A percentile compares a stretch with the other conserved stretches of the same genome.
These are phyloP conservation scores for Bolboschoenus planiculmis DNA, from an alignment of 176 grass and related monocot species.

Conservation along the genomic window DNA sequence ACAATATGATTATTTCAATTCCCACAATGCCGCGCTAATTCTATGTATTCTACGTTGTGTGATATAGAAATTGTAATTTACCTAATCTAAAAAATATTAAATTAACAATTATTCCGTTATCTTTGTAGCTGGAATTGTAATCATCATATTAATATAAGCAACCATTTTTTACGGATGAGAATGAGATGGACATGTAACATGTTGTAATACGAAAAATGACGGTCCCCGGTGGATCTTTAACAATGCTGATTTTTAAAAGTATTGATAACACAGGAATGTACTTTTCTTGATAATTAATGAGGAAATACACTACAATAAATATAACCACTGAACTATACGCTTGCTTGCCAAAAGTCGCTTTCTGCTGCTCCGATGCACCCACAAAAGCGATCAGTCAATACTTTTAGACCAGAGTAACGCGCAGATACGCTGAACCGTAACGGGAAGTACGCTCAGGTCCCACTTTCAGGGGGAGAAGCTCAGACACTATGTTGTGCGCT, in stretches of 20 bases:
- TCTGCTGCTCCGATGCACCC: slow-evolving; percentile 4
- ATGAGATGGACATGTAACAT: too few species aligned
- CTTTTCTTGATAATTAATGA: background rate
- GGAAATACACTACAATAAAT: slow-evolving; percentile 7
- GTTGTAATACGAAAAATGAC: too few species aligned
- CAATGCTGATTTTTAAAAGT: too few species aligned
- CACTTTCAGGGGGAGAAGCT: background rate
- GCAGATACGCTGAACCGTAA: background rate
- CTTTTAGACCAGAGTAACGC: background rate
- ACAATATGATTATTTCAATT: too few species aligned
- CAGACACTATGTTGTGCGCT: background rate
- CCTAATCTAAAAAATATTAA: too few species aligned
- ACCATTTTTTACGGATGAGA: too few species aligned
- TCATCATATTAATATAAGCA: too few species aligned
- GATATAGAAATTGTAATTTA: too few species aligned
- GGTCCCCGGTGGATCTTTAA: background rate
- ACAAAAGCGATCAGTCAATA: background rate
- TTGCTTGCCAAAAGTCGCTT: slow-evolving; percentile 21
- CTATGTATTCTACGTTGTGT: too few species aligned
- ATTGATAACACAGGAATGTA: background rate
- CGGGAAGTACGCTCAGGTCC: background rate
- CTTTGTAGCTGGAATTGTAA: too few species aligned
- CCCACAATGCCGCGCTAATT: too few species aligned
- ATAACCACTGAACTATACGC: slow-evolving; percentile 8
- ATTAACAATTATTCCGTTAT: too few species aligned